phyloP scores from a whole-genome alignment of 306 rosid genomes.

The Prinsepia uniflora region DNA sequence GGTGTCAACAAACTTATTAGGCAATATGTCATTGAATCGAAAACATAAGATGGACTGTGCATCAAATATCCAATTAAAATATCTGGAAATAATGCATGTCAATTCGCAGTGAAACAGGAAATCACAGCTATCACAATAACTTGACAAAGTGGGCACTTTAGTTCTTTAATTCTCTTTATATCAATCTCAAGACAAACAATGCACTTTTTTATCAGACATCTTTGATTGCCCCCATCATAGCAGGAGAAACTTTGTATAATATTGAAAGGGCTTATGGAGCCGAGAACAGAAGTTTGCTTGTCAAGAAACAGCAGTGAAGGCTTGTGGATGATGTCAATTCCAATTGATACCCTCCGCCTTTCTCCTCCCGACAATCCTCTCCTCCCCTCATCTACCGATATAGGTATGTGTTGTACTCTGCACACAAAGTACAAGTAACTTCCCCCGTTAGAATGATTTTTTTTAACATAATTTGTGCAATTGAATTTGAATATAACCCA shows the following conservation, averaged over 20 bases:
- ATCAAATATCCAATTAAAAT: too few species aligned
- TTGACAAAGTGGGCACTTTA: background rate
- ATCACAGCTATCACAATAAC: too few species aligned
- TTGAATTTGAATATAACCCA: conserved; percentile 28
- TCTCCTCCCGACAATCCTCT: conserved; percentile 94
- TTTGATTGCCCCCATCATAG: conserved; percentile 74
- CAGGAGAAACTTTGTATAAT: conserved; percentile 80
- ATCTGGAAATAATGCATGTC: too few species aligned
- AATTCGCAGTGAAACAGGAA: too few species aligned
- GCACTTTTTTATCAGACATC: conserved; percentile 62
- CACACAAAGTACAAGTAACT: conserved; percentile 5
- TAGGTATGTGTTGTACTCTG: conserved; percentile 75
- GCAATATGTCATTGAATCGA: background rate
- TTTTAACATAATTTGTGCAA: background rate
- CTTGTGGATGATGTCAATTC: conserved; percentile 80
- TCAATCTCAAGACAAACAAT: background rate
- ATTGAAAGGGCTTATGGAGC: conserved; percentile 79
- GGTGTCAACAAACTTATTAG: too few species aligned
- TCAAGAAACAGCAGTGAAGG: conserved; percentile 77
- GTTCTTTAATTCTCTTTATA: background rate
- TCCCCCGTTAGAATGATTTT: background rate
- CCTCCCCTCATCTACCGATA: conserved; percentile 76
- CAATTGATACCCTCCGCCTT: conserved; percentile 75
- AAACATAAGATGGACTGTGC: background rate
- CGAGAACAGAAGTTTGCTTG: conserved; percentile 91